These are phyloP conservation scores for Arachnopeziza araneosa DNA, from an alignment of 2,329 filamentous ascomycete species.

Conservation along the genomic window DNA sequence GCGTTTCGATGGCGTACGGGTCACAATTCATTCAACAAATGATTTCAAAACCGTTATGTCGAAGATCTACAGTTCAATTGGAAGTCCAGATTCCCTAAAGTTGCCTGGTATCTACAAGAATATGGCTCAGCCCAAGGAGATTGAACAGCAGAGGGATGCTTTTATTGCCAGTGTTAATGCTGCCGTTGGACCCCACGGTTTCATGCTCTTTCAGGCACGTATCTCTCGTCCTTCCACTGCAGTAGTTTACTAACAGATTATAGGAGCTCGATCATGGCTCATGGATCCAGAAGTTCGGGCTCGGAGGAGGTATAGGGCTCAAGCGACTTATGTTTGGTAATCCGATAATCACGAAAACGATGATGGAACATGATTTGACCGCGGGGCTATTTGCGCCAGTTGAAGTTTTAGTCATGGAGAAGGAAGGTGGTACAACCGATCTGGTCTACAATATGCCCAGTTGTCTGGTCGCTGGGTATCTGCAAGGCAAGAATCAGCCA, in stretches of 20 bases:
- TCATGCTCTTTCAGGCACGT: slow-evolving; percentile 17
- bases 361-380: slow-evolving; percentile 14
- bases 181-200: slow-evolving; percentile 13
- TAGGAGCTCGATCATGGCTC: slow-evolving; percentile 18
- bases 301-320: slow-evolving; percentile 3
- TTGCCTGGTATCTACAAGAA: slow-evolving; percentile 5
- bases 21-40: slow-evolving; percentile 5
- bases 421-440: slow-evolving; percentile 11
- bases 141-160: not conserved
- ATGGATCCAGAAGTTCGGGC: slow-evolving; percentile 15
- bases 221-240: not conserved
- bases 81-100: not conserved
- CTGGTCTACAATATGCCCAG: slow-evolving; percentile 16
- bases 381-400: slow-evolving; percentile 18
- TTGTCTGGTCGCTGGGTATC: slow-evolving; percentile 7
- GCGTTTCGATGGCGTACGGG: slow-evolving; percentile 3
- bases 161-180: not conserved
- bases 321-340: slow-evolving; percentile 20
- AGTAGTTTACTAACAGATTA: not conserved
- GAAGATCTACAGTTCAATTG: slow-evolving; percentile 16
- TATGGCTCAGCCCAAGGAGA: slow-evolving; percentile 3
- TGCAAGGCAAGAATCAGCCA: slow-evolving; percentile 6
- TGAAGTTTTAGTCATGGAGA: slow-evolving; percentile 15
- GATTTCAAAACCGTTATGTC: slow-evolving; percentile 9
- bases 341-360: slow-evolving; percentile 16